Percentiles rank a stretch among this genome's conserved stretches.
phyloP scores from a whole-genome alignment of 768 basidiomycete species.

The Cystofilobasidium bisporidii region DNA sequence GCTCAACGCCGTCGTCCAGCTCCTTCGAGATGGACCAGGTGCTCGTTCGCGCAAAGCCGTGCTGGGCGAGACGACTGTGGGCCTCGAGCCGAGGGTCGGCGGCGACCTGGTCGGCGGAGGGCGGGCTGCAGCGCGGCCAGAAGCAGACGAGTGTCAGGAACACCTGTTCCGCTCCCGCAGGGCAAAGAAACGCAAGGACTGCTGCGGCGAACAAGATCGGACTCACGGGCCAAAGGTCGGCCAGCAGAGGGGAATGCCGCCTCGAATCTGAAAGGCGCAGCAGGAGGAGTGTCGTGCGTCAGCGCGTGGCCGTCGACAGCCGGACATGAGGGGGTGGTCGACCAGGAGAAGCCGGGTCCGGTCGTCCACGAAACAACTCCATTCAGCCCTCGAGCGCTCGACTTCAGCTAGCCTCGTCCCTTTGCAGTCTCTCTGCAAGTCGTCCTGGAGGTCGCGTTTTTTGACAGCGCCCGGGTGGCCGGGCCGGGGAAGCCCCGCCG shows the following conservation, averaged over 20 bases:
- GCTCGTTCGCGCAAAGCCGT: conserved; percentile 80
- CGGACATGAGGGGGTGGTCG: too few species aligned
- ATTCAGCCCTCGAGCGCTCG: too few species aligned
- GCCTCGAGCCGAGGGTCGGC: conserved; percentile 29
- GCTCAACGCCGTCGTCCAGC: conserved; percentile 55
- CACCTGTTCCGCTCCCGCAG: too few species aligned
- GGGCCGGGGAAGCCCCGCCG: too few species aligned
- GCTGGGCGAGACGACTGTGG: conserved; percentile 63
- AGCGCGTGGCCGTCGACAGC: too few species aligned
- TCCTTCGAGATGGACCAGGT: conserved; percentile 57
- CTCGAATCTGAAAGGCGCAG: conserved; percentile 37
- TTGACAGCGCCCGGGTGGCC: too few species aligned
- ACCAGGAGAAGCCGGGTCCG: too few species aligned
- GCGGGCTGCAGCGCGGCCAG: conserved; percentile 42
- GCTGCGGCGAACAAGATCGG: background rate
- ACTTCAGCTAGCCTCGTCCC: too few species aligned
- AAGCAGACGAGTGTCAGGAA: conserved; percentile 44
- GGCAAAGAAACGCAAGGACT: too few species aligned
- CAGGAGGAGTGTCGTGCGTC: background rate
- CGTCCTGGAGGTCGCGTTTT: too few species aligned
- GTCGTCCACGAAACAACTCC: too few species aligned
- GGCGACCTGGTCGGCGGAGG: conserved; percentile 49
- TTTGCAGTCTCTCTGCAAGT: too few species aligned
- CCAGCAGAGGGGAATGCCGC: conserved; percentile 50
- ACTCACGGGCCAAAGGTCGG: background rate